A percentile compares a stretch with the other conserved stretches of the same genome.
Evolutionary conservation across 441 rosid species (phyloP).

Genomic region (Mallotus japonicus): DNA sequence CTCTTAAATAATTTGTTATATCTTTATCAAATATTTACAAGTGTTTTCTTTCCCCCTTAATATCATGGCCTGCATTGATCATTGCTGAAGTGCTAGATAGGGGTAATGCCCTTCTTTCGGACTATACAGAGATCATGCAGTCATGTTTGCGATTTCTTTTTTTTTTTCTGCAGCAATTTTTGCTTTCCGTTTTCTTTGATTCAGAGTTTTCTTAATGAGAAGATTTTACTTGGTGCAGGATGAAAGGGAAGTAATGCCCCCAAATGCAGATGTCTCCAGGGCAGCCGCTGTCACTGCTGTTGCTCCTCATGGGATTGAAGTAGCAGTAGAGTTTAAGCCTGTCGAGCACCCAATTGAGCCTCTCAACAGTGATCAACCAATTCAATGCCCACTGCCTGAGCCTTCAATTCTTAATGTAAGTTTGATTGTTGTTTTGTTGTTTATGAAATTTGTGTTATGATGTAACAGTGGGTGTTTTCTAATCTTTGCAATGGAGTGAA

Average conservation of each 20-base stretch:
- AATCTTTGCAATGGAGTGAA: too few species aligned
- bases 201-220: slow-evolving; percentile 5
- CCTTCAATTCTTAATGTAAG: slow-evolving; percentile 91
- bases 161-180: not conserved
- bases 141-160: too few species aligned
- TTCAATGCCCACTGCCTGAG: slow-evolving; percentile 86
- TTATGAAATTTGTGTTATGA: not conserved
- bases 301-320: slow-evolving; percentile 77
- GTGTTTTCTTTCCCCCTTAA: not conserved
- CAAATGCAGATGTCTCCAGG: slow-evolving; percentile 42
- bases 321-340: slow-evolving; percentile 85
- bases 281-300: slow-evolving; percentile 38
- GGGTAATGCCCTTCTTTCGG: too few species aligned
- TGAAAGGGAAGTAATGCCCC: slow-evolving; percentile 64
- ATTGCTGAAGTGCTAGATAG: too few species aligned
- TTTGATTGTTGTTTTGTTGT: slow-evolving; percentile 8
- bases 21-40: too few species aligned
- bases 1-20: too few species aligned
- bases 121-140: too few species aligned
- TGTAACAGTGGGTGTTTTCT: too few species aligned
- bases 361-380: slow-evolving; percentile 61
- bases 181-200: not conserved
- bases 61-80: too few species aligned
- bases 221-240: slow-evolving; percentile 43
- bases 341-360: slow-evolving; percentile 93